Evolutionary conservation across 177 flowering plant genomes (phyloP).

Genomic region (Tripterygium wilfordii): DNA sequence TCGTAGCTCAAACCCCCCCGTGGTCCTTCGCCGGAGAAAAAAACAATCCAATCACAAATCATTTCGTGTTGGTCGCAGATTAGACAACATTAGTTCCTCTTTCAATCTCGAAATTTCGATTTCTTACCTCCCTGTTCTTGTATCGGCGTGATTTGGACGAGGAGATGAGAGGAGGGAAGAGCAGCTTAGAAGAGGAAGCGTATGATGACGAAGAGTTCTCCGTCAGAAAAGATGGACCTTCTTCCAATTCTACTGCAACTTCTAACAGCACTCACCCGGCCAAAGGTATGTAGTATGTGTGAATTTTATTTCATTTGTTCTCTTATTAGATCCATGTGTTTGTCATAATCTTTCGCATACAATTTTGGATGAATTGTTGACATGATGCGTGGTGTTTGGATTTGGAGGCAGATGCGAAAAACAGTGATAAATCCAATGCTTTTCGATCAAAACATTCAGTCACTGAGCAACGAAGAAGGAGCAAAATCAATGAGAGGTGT

Average conservation of each 20-base stretch:
- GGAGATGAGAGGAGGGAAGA: slow-evolving; percentile 6
- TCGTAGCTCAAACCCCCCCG: too few relatives aligned
- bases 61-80: too few relatives aligned
- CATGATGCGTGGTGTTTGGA: not conserved
- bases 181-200: slow-evolving; percentile 27
- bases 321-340: slow-evolving; percentile 1
- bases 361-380: too few relatives aligned
- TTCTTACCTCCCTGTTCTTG: too few relatives aligned
- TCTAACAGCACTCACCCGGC: not conserved
- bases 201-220: slow-evolving; percentile 31
- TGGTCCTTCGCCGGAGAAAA: too few relatives aligned
- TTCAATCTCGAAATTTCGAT: too few relatives aligned
- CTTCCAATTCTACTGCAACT: slow-evolving; percentile 11
- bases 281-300: slow-evolving; percentile 16
- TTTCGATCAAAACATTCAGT: slow-evolving; percentile 67
- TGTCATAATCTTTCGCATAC: too few relatives aligned
- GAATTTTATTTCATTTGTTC: not conserved
- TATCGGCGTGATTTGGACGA: too few relatives aligned
- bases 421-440: slow-evolving; percentile 42
- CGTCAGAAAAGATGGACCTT: slow-evolving; percentile 25
- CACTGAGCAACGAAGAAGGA: slow-evolving; percentile 68
- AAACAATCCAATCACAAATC: too few relatives aligned
- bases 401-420: slow-evolving; percentile 43
- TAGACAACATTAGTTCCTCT: too few relatives aligned
- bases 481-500: slow-evolving; percentile 74